phyloP scores from a whole-genome alignment of 148 eudicot species.

The Camellia japonica region DNA sequence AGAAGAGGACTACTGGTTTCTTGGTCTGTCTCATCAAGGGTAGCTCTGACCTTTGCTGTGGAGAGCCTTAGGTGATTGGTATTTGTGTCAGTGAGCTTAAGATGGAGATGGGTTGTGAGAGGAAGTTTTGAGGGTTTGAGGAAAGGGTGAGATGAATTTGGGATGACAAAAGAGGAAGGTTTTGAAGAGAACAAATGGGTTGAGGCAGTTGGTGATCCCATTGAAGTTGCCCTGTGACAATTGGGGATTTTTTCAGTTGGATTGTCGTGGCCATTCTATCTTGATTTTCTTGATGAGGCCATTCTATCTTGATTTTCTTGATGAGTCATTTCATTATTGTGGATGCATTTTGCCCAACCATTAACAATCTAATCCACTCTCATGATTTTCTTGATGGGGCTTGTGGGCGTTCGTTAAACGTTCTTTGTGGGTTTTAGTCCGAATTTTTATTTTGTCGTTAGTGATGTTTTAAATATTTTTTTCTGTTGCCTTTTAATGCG shows the following conservation, averaged over 20 bases:
- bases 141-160: conserved; percentile 16
- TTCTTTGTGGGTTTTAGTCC: no score
- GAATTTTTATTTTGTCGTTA: no score
- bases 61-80: conserved; percentile 6
- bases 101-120: conserved; percentile 11
- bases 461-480: no score
- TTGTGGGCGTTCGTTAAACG: no score
- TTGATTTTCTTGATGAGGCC: background rate
- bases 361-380: background rate
- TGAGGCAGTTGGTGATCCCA: conserved; percentile 19
- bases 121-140: conserved; percentile 14
- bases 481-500: no score
- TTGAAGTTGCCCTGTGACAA: background rate
- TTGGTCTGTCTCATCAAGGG: conserved; percentile 28
- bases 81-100: background rate
- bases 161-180: background rate
- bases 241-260: background rate
- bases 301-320: background rate
- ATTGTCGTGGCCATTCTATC: background rate
- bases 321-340: background rate
- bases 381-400: no score
- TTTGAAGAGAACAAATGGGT: conserved; percentile 7
- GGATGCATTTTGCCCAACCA: background rate
- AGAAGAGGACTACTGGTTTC: conserved; percentile 23
- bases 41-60: conserved; percentile 19